phyloP scores from a whole-genome alignment of 768 basidiomycete species.

The Termitomyces sp. region DNA sequence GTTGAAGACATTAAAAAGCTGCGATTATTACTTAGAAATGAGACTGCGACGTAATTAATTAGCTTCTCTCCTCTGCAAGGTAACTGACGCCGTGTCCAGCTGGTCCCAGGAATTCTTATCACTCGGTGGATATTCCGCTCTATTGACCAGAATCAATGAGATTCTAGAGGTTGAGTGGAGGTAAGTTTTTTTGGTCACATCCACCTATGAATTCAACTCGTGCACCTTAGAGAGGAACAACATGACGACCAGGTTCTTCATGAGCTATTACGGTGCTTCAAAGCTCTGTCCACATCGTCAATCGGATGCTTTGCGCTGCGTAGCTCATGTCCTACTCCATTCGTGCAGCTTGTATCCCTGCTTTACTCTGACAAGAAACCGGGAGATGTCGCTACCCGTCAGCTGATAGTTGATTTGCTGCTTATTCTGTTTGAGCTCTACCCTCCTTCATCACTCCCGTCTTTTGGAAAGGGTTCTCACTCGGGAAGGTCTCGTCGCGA shows the following conservation, averaged over 20 bases:
- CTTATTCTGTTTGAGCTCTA: conserved; percentile 88
- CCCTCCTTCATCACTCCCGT: conserved; percentile 63
- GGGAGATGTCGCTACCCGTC: conserved; percentile 85
- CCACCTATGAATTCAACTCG: not conserved
- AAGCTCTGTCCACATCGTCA: conserved; percentile 85
- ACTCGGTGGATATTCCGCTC: conserved; percentile 78
- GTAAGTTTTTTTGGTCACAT: conserved; percentile 27
- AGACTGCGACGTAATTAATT: conserved; percentile 68
- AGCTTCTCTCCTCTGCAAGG: not conserved
- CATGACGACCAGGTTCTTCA: conserved; percentile 94
- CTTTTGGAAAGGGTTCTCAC: conserved; percentile 27
- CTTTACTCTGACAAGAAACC: conserved; percentile 98
- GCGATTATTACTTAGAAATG: conserved; percentile 81
- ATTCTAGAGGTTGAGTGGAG: conserved; percentile 96
- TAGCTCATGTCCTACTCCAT: conserved; percentile 85
- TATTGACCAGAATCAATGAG: conserved; percentile 84
- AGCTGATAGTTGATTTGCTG: conserved; percentile 86
- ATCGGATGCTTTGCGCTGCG: conserved; percentile 89
- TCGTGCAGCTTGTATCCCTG: conserved; percentile 74
- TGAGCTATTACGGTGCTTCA: conserved; percentile 89
- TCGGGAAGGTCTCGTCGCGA: conserved; percentile 33
- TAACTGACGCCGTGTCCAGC: conserved; percentile 30
- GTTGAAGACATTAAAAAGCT: conserved; percentile 85
- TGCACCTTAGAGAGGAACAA: conserved; percentile 79
- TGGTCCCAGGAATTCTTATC: conserved; percentile 89